Percentiles rank a stretch among this genome's conserved stretches.
These are phyloP conservation scores for Globisporangium sylvaticum DNA, from an alignment of 352 stramenopile genomes.

Conservation along the genomic window DNA sequence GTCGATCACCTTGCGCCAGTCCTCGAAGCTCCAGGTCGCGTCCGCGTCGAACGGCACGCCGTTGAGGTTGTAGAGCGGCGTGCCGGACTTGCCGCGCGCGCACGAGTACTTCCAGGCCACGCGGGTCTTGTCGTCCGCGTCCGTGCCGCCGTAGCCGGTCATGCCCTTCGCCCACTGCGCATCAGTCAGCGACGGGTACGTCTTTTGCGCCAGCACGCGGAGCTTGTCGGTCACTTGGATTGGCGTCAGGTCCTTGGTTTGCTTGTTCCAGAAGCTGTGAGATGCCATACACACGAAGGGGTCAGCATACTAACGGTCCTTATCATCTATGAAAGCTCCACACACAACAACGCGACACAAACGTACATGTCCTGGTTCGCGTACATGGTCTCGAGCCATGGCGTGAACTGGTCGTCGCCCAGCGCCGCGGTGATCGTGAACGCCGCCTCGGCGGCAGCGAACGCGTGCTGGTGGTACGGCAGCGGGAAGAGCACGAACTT, in stretches of 20 bases:
- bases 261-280: constrained; percentile 72
- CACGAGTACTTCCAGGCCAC: constrained; percentile 83
- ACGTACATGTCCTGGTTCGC: constrained; percentile 70
- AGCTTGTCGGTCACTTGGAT: constrained; percentile 67
- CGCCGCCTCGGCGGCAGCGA: constrained; percentile 51
- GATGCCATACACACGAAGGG: not conserved
- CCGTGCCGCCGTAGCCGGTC: constrained; percentile 70
- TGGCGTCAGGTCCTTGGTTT: constrained; percentile 69
- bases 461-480: constrained; percentile 78
- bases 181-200: constrained; percentile 58
- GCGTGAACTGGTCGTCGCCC: constrained; percentile 49
- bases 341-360: not conserved
- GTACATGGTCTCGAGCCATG: constrained; percentile 80
- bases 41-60: constrained; percentile 58
- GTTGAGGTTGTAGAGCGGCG: constrained; percentile 77
- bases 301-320: not conserved
- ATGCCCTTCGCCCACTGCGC: constrained; percentile 68
- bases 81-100: constrained; percentile 66
- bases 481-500: constrained; percentile 74
- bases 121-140: constrained; percentile 52
- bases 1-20: constrained; percentile 57
- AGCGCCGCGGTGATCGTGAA: constrained; percentile 64
- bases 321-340: not conserved
- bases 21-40: constrained; percentile 41
- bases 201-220: constrained; percentile 52